Percentiles rank a stretch among this genome's conserved stretches.
Evolutionary conservation across 2,329 filamentous ascomycete genomes (phyloP).

Genomic region (Cytospora piceicola): DNA sequence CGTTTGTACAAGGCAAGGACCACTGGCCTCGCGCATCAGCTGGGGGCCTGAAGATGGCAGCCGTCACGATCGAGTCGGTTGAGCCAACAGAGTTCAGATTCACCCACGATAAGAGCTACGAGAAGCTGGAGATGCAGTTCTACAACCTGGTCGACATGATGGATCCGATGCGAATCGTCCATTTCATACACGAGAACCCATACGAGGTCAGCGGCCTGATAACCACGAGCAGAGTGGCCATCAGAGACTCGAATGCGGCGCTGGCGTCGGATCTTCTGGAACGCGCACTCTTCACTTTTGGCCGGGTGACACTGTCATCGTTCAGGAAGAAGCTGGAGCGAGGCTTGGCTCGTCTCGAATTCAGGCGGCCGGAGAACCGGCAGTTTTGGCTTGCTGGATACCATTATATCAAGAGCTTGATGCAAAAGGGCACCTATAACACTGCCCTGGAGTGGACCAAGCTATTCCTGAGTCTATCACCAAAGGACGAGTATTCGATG

Average conservation of each 20-base stretch:
- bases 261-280: constrained; percentile 87
- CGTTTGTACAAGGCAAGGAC: constrained; percentile 85
- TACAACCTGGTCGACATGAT: constrained; percentile 79
- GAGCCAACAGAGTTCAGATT: constrained; percentile 77
- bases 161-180: constrained; percentile 81
- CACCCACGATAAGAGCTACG: constrained; percentile 74
- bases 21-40: constrained; percentile 81
- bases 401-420: constrained; percentile 83
- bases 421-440: constrained; percentile 89
- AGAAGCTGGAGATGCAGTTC: constrained; percentile 75
- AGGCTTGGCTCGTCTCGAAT: constrained; percentile 81
- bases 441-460: constrained; percentile 95
- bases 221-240: constrained; percentile 89
- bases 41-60: constrained; percentile 82
- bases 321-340: constrained; percentile 77
- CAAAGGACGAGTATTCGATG: constrained; percentile 81
- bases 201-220: constrained; percentile 95
- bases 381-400: constrained; percentile 91
- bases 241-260: constrained; percentile 86
- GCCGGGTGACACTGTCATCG: constrained; percentile 81
- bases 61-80: constrained; percentile 45
- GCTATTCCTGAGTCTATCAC: constrained; percentile 75
- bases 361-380: constrained; percentile 81
- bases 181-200: constrained; percentile 73
- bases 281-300: constrained; percentile 89